These are phyloP conservation scores for Metarhizium guizhouense DNA, from an alignment of 2,329 filamentous ascomycete genomes.

Conservation along the genomic window DNA sequence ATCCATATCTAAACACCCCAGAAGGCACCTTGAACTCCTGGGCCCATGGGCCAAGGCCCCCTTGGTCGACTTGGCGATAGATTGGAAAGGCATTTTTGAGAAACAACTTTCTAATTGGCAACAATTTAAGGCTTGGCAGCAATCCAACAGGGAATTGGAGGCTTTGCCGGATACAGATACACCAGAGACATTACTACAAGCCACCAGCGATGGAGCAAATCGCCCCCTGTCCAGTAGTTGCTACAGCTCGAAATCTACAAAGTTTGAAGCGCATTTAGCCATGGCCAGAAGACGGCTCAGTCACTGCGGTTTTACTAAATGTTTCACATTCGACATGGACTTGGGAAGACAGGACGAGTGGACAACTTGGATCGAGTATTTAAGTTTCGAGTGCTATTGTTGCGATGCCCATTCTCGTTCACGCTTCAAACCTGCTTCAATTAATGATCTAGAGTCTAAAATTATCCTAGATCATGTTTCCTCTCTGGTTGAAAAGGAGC, in stretches of 20 bases:
- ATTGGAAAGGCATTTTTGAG: slow-evolving; percentile 5
- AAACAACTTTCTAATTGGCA: slow-evolving; percentile 5
- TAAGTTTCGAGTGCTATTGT: slow-evolving; percentile 6
- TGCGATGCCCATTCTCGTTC: not conserved
- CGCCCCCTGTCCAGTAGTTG: not conserved
- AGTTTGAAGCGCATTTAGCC: not conserved
- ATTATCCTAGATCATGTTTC: too few species aligned
- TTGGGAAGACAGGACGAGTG: slow-evolving; percentile 2
- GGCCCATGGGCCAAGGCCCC: not conserved
- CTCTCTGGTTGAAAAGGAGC: too few species aligned
- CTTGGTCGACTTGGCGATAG: not conserved
- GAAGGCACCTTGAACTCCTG: not conserved
- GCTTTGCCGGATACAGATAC: not conserved
- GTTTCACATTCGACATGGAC: slow-evolving; percentile 1
- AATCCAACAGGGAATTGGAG: not conserved
- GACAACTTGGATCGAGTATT: slow-evolving; percentile 6
- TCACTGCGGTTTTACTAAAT: slow-evolving; percentile 3
- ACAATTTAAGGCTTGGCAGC: slow-evolving; percentile 4
- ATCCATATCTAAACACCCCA: slow-evolving; percentile 2
- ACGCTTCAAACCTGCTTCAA: too few species aligned
- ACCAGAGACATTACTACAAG: not conserved
- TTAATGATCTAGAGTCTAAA: too few species aligned
- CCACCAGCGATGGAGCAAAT: too few species aligned
- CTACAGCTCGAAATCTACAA: not conserved
- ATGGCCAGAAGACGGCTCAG: not conserved